Conservation (phyloP, 2,329 filamentous ascomycete species). For the Trichoderma polysporum region DNA sequence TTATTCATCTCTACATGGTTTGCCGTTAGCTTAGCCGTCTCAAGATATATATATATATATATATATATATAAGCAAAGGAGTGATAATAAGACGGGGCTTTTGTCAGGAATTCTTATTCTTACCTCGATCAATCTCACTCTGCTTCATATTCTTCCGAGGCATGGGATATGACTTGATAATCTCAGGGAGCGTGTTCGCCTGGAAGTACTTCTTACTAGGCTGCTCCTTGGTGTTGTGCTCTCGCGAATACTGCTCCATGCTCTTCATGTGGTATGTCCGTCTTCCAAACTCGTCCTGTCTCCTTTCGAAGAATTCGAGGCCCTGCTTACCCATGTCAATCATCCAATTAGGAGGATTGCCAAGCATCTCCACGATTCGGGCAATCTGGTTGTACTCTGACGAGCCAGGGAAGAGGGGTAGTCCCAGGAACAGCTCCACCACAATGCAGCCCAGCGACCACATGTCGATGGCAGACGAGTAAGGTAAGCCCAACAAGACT, state of each 20-base stretch:
- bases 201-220: constrained; percentile 99
- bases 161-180: constrained; percentile 98
- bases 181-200: constrained; percentile 88
- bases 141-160: constrained; percentile 99
- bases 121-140: constrained; percentile 93
- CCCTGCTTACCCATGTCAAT: constrained; percentile 98
- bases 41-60: not conserved
- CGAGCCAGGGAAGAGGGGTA: constrained; percentile 92
- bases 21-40: constrained; percentile 14
- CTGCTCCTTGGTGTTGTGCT: constrained; percentile 95
- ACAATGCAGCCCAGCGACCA: constrained; percentile 99
- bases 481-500: constrained; percentile 90
- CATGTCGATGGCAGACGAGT: constrained; percentile 99
- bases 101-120: constrained; percentile 25
- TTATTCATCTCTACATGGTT: constrained; percentile 86
- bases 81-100: no score
- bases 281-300: constrained; percentile 85
- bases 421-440: constrained; percentile 91
- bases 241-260: constrained; percentile 96
- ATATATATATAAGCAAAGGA: not conserved
- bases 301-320: constrained; percentile 94
- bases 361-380: constrained; percentile 96
- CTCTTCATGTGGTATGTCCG: constrained; percentile 90
- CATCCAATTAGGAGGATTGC: constrained; percentile 97
- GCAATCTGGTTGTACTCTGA: constrained; percentile 99